phyloP scores from a whole-genome alignment of 257 asterid genomes.

The Gentiana macrophylla region DNA sequence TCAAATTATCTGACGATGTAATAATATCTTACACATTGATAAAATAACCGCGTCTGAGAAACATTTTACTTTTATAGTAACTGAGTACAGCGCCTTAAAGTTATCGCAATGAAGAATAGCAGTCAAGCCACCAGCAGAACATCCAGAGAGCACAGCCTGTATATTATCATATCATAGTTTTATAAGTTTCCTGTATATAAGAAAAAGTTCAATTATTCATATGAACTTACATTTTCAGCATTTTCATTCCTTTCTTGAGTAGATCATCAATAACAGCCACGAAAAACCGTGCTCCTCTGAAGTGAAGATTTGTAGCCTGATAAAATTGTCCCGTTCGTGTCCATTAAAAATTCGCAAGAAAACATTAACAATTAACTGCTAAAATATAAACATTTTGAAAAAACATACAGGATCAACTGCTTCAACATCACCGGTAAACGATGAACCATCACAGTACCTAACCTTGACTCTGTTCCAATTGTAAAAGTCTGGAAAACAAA shows the following conservation, averaged over 20 bases:
- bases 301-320: slow-evolving; percentile 35
- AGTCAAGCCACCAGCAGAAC: slow-evolving; percentile 93
- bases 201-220: background rate
- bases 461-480: slow-evolving; percentile 77
- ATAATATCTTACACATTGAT: too few relatives aligned
- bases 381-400: background rate
- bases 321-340: too few relatives aligned
- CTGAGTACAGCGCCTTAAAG: slow-evolving; percentile 57
- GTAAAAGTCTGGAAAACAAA: slow-evolving; percentile 48
- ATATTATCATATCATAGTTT: background rate
- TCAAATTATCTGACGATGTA: too few relatives aligned
- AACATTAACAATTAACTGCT: background rate
- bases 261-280: slow-evolving; percentile 33
- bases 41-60: slow-evolving; percentile 87
- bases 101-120: slow-evolving; percentile 76
- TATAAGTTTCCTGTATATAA: slow-evolving; percentile 7
- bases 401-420: slow-evolving; percentile 65
- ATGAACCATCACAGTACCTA: slow-evolving; percentile 85
- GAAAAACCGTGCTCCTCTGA: slow-evolving; percentile 34
- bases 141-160: slow-evolving; percentile 93
- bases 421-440: slow-evolving; percentile 79
- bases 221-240: slow-evolving; percentile 29
- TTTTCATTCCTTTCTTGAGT: slow-evolving; percentile 35
- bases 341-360: too few relatives aligned
- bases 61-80: slow-evolving; percentile 58